Evolutionary conservation across 768 basidiomycete species (phyloP), one percentile per base, ranked within the genome.

Genomic region (Agaricus sinodeliciosus): DNA sequence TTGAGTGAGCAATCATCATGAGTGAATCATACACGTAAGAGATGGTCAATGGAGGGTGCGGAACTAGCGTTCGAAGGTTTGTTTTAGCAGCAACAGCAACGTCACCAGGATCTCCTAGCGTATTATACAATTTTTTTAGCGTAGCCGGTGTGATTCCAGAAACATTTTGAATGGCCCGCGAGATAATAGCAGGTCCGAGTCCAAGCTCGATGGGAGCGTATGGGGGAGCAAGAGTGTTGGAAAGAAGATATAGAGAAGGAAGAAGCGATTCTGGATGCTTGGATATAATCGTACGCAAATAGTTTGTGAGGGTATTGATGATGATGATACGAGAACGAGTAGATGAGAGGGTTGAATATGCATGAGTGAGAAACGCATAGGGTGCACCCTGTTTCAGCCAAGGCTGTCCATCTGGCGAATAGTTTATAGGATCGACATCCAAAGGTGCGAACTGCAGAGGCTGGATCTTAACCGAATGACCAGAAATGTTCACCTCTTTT

Each of bases 71-170:
- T 40, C 88, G 77, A 18, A 90, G 66, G 53, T 79, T 87, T 3
- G 82, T 81, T 63, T 87, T 92, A 9, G 92, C 90, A 53, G 81
- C 79, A 60, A 83, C 92, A 1, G 94, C 94, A 7, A 94, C 90
- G 63, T 94, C 90, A 0, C 94, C 94, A 22, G 82, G 78, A 67
- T 96, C 94, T 3, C 94, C 94, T 31, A 73, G 80, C 41, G 77
- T 69, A 57, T 83, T 85, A 64, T 90, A 89, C 12, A 92, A 66
- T 51, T 72, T 77, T 65, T 72, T 82, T 43, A 86, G 75, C 11
- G 84, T 76, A 7, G 73, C 65, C 16, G 74, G 59, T 4, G 79
- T 76, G 27, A 87, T 69, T 18, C 87, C 87, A 13, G 87, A 90
- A 28, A 87, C 77, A 55, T 82, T 76, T 60, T 82, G 84, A n/a